phyloP scores from a whole-genome alignment of 2,329 filamentous ascomycete species.

The Cercospora nicotianae region DNA sequence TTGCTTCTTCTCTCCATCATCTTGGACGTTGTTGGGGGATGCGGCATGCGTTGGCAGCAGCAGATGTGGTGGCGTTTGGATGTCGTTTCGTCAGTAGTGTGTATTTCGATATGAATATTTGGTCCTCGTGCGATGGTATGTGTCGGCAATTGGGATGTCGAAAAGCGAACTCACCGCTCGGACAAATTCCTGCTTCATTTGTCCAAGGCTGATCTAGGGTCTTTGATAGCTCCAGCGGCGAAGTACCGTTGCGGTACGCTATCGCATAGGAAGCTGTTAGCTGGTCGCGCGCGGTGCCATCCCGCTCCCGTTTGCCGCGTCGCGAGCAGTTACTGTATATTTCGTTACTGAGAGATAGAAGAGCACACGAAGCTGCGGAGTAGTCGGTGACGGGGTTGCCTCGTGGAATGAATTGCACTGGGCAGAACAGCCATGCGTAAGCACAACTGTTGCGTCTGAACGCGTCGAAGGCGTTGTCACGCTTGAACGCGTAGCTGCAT shows the following conservation, averaged over 20 bases:
- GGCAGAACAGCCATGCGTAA: background rate
- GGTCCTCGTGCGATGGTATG: background rate
- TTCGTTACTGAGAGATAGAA: background rate
- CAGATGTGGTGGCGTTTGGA: background rate
- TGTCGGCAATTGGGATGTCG: background rate
- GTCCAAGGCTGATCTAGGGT: background rate
- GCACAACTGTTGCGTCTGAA: background rate
- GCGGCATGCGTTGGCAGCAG: background rate
- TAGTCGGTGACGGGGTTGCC: background rate
- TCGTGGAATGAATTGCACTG: background rate
- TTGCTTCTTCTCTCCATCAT: background rate
- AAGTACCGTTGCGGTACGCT: background rate
- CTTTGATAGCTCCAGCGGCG: background rate
- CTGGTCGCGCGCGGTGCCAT: background rate
- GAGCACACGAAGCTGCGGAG: background rate
- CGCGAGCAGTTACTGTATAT: background rate
- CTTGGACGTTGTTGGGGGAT: background rate
- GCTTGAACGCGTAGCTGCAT: background rate
- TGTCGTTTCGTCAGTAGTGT: background rate
- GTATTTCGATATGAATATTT: background rate
- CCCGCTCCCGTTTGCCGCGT: background rate
- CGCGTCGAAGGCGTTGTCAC: background rate
- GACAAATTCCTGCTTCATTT: background rate
- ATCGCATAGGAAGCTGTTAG: background rate
- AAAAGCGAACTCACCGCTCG: background rate